Conservation (phyloP, 768 basidiomycete genomes). For the Cytidiella melzeri region DNA sequence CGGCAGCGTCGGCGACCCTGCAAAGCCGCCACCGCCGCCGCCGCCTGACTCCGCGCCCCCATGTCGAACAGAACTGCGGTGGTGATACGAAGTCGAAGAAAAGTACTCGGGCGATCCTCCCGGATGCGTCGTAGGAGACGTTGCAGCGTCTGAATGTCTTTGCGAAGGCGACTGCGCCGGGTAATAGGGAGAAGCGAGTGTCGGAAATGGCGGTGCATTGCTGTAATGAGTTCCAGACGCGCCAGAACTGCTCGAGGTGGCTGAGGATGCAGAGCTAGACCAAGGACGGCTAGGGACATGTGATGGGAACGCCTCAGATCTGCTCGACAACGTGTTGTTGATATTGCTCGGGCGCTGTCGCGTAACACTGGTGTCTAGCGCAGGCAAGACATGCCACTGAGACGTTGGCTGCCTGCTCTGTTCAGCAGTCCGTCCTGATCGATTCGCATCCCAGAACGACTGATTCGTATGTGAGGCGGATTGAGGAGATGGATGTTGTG, state of each 20-base stretch:
- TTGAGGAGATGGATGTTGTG: neutral
- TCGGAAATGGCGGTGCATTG: conserved; percentile 36
- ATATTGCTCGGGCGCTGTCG: conserved; percentile 10
- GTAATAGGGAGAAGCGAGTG: conserved; percentile 53
- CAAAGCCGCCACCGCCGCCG: conserved; percentile 17
- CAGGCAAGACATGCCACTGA: conserved; percentile 18
- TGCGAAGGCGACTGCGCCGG: conserved; percentile 34
- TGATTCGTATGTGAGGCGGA: conserved; percentile 1
- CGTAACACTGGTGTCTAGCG: conserved; percentile 17
- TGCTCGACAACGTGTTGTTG: conserved; percentile 2
- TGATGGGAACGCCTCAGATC: conserved; percentile 20
- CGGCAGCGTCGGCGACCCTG: conserved; percentile 24
- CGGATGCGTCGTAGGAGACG: conserved; percentile 27
- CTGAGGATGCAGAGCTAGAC: conserved; percentile 19
- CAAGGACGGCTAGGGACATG: conserved; percentile 19
- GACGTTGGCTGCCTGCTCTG: conserved; percentile 5
- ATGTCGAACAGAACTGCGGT: conserved; percentile 17
- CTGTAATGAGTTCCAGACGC: conserved; percentile 14
- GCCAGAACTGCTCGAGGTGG: conserved; percentile 18
- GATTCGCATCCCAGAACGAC: conserved; percentile 15
- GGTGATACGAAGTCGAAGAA: conserved; percentile 14
- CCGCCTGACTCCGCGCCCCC: conserved; percentile 16
- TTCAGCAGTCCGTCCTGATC: conserved; percentile 1
- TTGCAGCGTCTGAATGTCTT: conserved; percentile 26
- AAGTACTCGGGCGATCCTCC: conserved; percentile 27